Evolutionary conservation across 2,329 filamentous ascomycete genomes (phyloP).

Genomic region (Monosporascus cannonballus): DNA sequence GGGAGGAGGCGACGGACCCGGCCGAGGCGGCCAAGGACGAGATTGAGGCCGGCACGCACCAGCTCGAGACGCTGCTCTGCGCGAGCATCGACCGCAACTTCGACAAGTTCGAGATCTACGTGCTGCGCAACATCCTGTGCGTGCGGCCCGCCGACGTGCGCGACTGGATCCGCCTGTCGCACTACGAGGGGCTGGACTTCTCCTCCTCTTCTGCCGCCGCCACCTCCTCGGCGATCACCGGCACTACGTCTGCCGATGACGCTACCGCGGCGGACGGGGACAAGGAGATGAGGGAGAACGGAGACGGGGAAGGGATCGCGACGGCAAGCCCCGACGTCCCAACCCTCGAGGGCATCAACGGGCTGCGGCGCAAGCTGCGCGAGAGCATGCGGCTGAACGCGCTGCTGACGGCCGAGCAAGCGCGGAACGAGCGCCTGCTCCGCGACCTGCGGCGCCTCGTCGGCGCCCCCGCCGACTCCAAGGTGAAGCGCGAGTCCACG

Average conservation of each 20-base stretch:
- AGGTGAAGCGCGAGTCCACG: constrained; percentile 21
- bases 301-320: constrained; percentile 12
- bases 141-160: constrained; percentile 59
- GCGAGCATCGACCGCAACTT: constrained; percentile 79
- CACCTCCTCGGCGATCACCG: background rate
- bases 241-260: background rate
- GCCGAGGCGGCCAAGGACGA: constrained; percentile 49
- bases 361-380: constrained; percentile 66
- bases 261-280: constrained; percentile 3
- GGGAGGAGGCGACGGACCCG: constrained; percentile 32
- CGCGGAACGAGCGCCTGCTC: constrained; percentile 34
- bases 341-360: constrained; percentile 62
- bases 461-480: constrained; percentile 10
- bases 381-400: constrained; percentile 46
- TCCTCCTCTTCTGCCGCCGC: constrained; percentile 2
- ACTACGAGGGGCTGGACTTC: constrained; percentile 69
- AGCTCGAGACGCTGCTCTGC: constrained; percentile 76
- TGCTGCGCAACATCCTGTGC: constrained; percentile 76
- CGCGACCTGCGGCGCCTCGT: constrained; percentile 26
- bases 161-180: constrained; percentile 72
- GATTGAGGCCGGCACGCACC: constrained; percentile 82
- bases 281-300: constrained; percentile 7
- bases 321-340: constrained; percentile 34
- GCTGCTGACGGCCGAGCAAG: constrained; percentile 48
- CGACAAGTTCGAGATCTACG: constrained; percentile 84